Evolutionary conservation across 768 basidiomycete genomes (phyloP), one percentile per base, ranked within the genome.

Genomic region (Tylopilus rubrobrunneus): DNA sequence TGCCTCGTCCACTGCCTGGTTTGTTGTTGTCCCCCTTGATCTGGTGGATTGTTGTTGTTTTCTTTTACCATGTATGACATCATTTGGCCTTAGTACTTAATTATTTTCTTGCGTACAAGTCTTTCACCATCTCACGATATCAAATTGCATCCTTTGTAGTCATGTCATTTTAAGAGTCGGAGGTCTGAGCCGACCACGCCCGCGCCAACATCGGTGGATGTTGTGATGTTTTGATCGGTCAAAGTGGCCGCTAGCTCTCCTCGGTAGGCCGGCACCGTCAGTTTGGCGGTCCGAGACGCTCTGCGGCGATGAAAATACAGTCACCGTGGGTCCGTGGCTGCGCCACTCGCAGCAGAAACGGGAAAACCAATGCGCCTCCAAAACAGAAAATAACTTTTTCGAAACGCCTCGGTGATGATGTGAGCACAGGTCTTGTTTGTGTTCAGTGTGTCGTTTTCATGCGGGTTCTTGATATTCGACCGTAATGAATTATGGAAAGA

Each of bases 51-150:
- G 45, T 52, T 47, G 47, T 50, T 57, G 48, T 56, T 47, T 42
- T 49, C 34, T 34, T 34, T 50, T 45, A 51, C n/a, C 50, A 40
- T 67, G 65, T 65, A 62, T 53, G 36, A 43, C 48, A 53, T 51
- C 45, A 49, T 56, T 40, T 55, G 49, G 27, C 47, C 36, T 31
- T 25, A 33, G 48, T 21, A 44, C 51, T 45, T 67, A 64, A 55
- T 65, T 62, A 59, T 57, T 54, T 51, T 56, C 53, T 52, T 62
- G 56, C 62, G 51, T 59, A 65, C 49, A 37, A 49, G 34, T 4
- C 45, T 43, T 37, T 37, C 25, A 25, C 25, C 56, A 53, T 51
- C 44, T 43, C 34, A 45, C 48, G 49, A 39, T 39, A 51, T 55
- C 43, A 27, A 34, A 52, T 56, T 34, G 37, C 39, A 50, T 25